These are phyloP conservation scores for Rhodofomes roseus DNA, from an alignment of 1,284 basidiomycete species.

Conservation along the genomic window DNA sequence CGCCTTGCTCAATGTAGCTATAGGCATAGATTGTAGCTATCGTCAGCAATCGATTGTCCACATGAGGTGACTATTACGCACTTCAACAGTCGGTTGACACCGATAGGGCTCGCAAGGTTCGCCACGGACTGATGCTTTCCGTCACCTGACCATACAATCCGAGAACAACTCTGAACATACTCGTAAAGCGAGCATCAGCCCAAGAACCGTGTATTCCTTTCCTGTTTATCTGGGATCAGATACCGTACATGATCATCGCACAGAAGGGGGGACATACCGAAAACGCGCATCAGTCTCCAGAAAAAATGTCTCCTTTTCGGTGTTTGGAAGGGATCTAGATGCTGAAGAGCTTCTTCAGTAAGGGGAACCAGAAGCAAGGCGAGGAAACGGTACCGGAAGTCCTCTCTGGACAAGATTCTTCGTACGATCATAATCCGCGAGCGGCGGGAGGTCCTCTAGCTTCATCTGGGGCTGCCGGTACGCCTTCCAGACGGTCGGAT, in stretches of 20 bases:
- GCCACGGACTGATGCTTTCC: constrained; percentile 18
- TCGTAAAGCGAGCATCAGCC: constrained; percentile 13
- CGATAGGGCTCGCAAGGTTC: constrained; percentile 38
- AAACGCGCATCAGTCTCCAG: constrained; percentile 25
- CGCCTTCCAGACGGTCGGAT: constrained; percentile 27
- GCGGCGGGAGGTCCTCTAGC: constrained; percentile 33
- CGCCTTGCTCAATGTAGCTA: constrained; percentile 41
- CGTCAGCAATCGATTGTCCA: neutral
- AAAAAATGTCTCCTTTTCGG: constrained; percentile 23
- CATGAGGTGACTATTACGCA: constrained; percentile 11
- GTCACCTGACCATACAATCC: neutral
- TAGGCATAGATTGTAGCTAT: neutral
- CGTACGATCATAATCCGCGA: constrained; percentile 44
- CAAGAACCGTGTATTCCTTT: constrained; percentile 17
- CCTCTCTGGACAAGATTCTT: constrained; percentile 34
- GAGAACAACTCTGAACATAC: constrained; percentile 4
- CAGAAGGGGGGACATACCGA: constrained; percentile 9
- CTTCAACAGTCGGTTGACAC: constrained; percentile 40
- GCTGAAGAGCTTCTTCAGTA: constrained; percentile 17
- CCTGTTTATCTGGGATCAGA: constrained; percentile 1
- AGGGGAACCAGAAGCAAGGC: neutral
- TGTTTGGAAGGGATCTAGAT: constrained; percentile 24
- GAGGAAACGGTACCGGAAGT: constrained; percentile 17
- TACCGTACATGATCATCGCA: neutral
- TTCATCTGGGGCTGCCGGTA: constrained; percentile 21